phyloP scores from a whole-genome alignment of 1,284 basidiomycete genomes.

The Naganishia cerealis region DNA sequence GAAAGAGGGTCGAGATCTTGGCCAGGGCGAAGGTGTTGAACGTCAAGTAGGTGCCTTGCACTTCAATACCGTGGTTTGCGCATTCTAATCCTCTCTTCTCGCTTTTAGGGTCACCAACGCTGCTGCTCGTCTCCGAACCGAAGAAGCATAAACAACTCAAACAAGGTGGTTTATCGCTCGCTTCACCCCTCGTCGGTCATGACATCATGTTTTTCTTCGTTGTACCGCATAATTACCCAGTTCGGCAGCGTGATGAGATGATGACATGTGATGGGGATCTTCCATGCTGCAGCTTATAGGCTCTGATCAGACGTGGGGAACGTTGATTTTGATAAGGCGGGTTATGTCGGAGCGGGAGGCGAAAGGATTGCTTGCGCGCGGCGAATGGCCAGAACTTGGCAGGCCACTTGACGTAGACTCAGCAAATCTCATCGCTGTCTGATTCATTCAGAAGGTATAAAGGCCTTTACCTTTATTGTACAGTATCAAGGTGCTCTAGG shows the following conservation, averaged over 20 bases:
- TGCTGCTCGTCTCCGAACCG: slow-evolving; percentile 90
- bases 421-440: no score
- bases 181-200: slow-evolving; percentile 19
- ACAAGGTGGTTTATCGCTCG: slow-evolving; percentile 11
- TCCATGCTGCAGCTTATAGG: neutral
- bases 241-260: slow-evolving; percentile 28
- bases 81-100: neutral
- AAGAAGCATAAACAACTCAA: slow-evolving; percentile 65
- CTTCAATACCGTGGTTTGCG: neutral
- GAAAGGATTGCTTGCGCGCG: no score
- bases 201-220: slow-evolving; percentile 12
- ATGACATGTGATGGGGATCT: slow-evolving; percentile 27
- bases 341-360: no score
- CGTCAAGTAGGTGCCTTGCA: slow-evolving; percentile 61
- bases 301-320: neutral
- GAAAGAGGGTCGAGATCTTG: slow-evolving; percentile 90
- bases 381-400: no score
- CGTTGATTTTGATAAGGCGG: no score
- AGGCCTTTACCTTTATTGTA: no score
- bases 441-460: no score
- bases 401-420: no score
- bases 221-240: slow-evolving; percentile 19
- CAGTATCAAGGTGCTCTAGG: no score
- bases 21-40: slow-evolving; percentile 84
- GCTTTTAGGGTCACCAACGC: slow-evolving; percentile 79